Evolutionary conservation across 179 eudicot species (phyloP).

Genomic region (Actinidia polygama): DNA sequence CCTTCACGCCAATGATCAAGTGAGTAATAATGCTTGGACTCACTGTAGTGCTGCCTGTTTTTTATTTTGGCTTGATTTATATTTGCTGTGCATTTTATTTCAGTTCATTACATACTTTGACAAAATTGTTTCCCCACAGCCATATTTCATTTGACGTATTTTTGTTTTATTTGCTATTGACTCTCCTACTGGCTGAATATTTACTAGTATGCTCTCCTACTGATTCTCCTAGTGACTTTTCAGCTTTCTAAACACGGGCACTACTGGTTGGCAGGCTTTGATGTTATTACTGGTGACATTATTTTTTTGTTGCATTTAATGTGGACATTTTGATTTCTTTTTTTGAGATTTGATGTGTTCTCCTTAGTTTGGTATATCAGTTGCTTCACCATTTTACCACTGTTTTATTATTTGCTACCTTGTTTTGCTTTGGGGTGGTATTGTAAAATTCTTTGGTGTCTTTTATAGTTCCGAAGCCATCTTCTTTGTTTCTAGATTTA

Average conservation of each 20-base stretch:
- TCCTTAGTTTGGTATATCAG: not conserved
- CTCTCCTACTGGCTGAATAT: not conserved
- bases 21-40: conserved; percentile 33
- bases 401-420: not conserved
- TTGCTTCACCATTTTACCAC: not conserved
- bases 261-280: not conserved
- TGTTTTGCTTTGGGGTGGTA: not conserved
- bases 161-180: not conserved
- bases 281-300: not conserved
- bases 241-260: not conserved
- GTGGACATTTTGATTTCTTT: not conserved
- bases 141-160: not conserved
- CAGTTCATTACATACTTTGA: not conserved
- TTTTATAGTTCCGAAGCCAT: not conserved
- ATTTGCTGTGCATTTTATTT: not conserved
- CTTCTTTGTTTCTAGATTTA: not conserved
- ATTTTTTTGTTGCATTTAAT: not conserved
- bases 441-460: not conserved
- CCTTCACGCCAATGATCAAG: conserved; percentile 54
- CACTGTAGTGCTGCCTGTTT: not conserved
- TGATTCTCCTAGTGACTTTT: not conserved
- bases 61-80: not conserved
- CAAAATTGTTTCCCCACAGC: not conserved
- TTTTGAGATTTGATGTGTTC: not conserved
- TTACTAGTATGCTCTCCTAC: not conserved